phyloP scores from a whole-genome alignment of 164 flowering plant species.

The Vitis rotundifolia region DNA sequence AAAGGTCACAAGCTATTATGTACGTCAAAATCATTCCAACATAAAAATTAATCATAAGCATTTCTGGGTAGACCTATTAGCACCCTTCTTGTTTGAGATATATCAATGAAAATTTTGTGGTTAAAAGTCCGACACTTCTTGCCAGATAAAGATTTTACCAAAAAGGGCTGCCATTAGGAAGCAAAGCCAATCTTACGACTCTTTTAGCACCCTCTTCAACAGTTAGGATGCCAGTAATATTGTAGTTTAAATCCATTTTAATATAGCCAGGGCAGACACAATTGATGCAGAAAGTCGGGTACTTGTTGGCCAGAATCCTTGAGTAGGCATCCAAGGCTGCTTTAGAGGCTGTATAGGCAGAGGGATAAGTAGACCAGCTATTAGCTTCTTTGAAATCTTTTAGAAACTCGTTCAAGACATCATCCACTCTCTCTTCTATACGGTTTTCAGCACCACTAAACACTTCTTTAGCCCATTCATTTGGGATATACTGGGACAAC shows the following conservation, averaged over 20 bases:
- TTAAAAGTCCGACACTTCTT: background rate
- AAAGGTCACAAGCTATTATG: too few relatives aligned
- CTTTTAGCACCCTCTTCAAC: slow-evolving; percentile 45
- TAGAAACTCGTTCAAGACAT: slow-evolving; percentile 28
- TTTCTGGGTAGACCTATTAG: too few relatives aligned
- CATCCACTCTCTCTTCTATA: slow-evolving; percentile 40
- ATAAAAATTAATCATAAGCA: too few relatives aligned
- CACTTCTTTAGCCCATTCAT: slow-evolving; percentile 28
- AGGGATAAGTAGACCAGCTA: slow-evolving; percentile 32
- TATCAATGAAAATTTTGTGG: too few relatives aligned
- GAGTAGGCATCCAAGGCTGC: slow-evolving; percentile 51
- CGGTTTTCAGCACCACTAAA: slow-evolving; percentile 25
- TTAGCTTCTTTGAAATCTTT: slow-evolving; percentile 33
- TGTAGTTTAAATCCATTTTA: slow-evolving; percentile 34
- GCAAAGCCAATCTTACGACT: slow-evolving; percentile 38
- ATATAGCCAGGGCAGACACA: slow-evolving; percentile 42
- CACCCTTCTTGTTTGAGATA: too few relatives aligned
- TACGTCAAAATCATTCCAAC: too few relatives aligned
- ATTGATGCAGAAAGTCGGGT: slow-evolving; percentile 33
- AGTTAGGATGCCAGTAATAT: slow-evolving; percentile 23
- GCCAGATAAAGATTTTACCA: slow-evolving; percentile 35
- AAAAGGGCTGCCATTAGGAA: slow-evolving; percentile 38
- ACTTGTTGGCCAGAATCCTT: slow-evolving; percentile 43
- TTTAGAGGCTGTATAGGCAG: slow-evolving; percentile 40
- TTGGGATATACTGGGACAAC: slow-evolving; percentile 25